Evolutionary conservation across 2,329 filamentous ascomycete species (phyloP).

Genomic region (Cladophialophora chaetospira): DNA sequence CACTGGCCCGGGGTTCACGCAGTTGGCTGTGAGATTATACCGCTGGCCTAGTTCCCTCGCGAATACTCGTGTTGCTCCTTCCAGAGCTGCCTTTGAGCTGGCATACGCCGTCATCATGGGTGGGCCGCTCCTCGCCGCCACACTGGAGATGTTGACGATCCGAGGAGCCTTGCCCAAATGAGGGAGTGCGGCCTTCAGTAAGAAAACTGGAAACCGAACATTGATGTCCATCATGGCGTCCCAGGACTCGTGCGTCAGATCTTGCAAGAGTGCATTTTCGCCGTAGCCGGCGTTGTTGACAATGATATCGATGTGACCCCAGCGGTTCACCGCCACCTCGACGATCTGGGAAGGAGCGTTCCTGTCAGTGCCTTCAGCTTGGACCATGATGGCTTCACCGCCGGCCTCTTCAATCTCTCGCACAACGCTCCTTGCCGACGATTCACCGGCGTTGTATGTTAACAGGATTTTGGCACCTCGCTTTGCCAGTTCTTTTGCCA

Average conservation of each 20-base stretch:
- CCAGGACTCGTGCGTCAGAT: constrained; percentile 2
- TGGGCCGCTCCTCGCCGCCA: background rate
- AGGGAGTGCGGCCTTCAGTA: constrained; percentile 30
- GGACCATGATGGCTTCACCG: constrained; percentile 48
- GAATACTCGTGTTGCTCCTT: constrained; percentile 72
- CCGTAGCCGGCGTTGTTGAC: constrained; percentile 13
- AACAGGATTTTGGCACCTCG: constrained; percentile 37
- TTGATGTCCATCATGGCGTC: constrained; percentile 4
- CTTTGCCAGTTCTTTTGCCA: constrained; percentile 51
- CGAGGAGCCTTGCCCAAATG: constrained; percentile 18
- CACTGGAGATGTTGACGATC: constrained; percentile 32
- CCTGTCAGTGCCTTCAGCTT: constrained; percentile 42
- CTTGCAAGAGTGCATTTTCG: background rate
- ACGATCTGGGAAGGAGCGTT: background rate
- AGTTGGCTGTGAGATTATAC: constrained; percentile 64
- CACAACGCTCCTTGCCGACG: constrained; percentile 37
- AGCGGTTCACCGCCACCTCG: background rate
- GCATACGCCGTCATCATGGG: constrained; percentile 65
- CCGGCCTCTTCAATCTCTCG: constrained; percentile 25
- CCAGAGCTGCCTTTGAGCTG: constrained; percentile 71
- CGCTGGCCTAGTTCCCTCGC: constrained; percentile 68
- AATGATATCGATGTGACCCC: constrained; percentile 11
- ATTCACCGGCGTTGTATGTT: constrained; percentile 46
- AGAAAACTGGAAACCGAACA: constrained; percentile 18
- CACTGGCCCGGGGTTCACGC: constrained; percentile 65